Percentiles rank a stretch among this genome's conserved stretches.
phyloP scores from a whole-genome alignment of 140 eudicot genomes.

The Flaveria floridana region DNA sequence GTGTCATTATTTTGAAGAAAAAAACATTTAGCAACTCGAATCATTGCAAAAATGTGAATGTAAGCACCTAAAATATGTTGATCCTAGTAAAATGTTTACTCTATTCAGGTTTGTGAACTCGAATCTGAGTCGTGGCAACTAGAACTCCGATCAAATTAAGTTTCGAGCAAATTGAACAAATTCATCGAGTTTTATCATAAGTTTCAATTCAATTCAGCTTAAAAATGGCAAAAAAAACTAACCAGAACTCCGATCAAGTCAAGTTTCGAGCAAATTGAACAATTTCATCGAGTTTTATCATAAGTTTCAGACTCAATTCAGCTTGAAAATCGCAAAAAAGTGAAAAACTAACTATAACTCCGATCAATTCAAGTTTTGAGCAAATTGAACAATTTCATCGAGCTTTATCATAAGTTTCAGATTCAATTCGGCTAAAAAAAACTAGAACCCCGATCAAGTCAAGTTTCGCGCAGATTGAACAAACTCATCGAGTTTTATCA shows the following conservation, averaged over 20 bases:
- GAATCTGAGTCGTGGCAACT: neutral
- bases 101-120: neutral
- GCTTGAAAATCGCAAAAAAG: neutral
- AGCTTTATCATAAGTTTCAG: too few relatives aligned
- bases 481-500: neutral
- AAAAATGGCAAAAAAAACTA: too few relatives aligned
- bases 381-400: neutral
- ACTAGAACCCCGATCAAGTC: too few relatives aligned
- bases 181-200: too few relatives aligned
- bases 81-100: neutral
- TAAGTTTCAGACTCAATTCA: neutral
- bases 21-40: neutral
- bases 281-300: neutral
- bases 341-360: neutral
- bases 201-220: too few relatives aligned
- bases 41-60: conserved; percentile 7
- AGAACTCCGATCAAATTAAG: neutral
- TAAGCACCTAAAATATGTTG: neutral
- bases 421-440: too few relatives aligned
- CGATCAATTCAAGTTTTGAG: neutral
- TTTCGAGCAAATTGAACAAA: neutral
- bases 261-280: neutral
- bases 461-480: neutral
- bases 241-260: too few relatives aligned
- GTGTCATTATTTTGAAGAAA: neutral